phyloP scores from a whole-genome alignment of 805 yeast genomes.

The Phaffomyces antillensis region DNA sequence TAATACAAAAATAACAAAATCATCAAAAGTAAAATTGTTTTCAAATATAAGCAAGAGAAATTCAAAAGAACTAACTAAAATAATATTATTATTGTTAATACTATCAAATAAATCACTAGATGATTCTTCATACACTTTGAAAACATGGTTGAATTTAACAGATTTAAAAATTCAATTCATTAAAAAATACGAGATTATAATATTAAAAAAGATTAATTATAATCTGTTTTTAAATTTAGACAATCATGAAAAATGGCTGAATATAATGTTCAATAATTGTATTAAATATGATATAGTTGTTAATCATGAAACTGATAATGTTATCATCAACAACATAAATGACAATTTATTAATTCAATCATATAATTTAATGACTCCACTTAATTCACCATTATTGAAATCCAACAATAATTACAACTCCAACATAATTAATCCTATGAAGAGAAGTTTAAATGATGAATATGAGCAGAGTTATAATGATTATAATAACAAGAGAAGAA shows the following conservation, averaged over 20 bases:
- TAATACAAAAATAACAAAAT: background rate
- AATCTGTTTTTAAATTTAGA: conserved; percentile 16
- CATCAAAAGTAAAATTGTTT: conserved; percentile 10
- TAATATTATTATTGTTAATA: conserved; percentile 27
- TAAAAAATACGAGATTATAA: conserved; percentile 14
- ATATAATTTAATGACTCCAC: conserved; percentile 12
- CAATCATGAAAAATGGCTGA: conserved; percentile 10
- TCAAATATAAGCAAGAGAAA: conserved; percentile 2
- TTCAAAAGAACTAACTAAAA: conserved; percentile 10
- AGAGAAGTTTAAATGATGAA: no score
- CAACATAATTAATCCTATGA: background rate
- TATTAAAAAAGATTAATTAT: conserved; percentile 18
- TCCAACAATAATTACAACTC: background rate
- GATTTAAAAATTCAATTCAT: conserved; percentile 9
- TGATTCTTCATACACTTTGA: conserved; percentile 43
- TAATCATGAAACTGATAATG: background rate
- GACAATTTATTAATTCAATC: no score
- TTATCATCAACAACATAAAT: no score
- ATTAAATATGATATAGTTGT: conserved; percentile 4
- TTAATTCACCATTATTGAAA: conserved; percentile 12
- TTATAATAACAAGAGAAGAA: background rate
- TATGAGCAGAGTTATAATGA: background rate
- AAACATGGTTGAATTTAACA: conserved; percentile 37
- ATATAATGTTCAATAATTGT: conserved; percentile 5
- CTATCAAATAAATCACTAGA: conserved; percentile 39